Percentiles rank a stretch among this genome's conserved stretches.
Evolutionary conservation across 2,329 filamentous ascomycete species (phyloP).

Genomic region (Fusarium virguliforme): DNA sequence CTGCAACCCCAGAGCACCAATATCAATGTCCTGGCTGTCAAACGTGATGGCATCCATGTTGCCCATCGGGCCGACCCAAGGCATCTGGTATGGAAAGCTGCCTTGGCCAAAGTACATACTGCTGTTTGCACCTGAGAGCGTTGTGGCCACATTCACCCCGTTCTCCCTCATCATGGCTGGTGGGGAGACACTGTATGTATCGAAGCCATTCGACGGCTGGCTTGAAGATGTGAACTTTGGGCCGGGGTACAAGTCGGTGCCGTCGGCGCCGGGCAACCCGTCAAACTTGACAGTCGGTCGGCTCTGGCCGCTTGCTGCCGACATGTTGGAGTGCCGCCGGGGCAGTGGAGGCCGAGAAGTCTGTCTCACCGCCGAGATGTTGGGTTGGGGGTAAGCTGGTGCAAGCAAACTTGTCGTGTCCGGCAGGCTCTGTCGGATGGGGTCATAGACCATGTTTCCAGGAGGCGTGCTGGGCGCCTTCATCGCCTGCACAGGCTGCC

Average conservation of each 20-base stretch:
- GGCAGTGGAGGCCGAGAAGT: constrained; percentile 56
- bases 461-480: constrained; percentile 65
- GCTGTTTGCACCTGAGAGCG: constrained; percentile 32
- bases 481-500: constrained; percentile 27
- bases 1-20: constrained; percentile 73
- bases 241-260: constrained; percentile 54
- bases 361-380: constrained; percentile 64
- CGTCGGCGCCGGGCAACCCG: constrained; percentile 52
- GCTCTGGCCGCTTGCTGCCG: constrained; percentile 39
- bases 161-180: constrained; percentile 60
- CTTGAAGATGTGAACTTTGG: constrained; percentile 60
- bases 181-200: constrained; percentile 62
- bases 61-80: constrained; percentile 54
- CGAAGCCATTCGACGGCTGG: constrained; percentile 62
- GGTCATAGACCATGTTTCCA: constrained; percentile 74
- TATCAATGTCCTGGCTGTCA: constrained; percentile 83
- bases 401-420: constrained; percentile 66
- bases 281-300: constrained; percentile 54
- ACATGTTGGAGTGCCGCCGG: constrained; percentile 48
- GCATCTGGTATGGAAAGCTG: constrained; percentile 50
- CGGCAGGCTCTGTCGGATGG: constrained; percentile 70
- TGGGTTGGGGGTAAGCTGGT: constrained; percentile 66
- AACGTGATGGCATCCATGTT: constrained; percentile 75
- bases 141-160: constrained; percentile 36
- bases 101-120: constrained; percentile 51